Conservation (phyloP, 2,329 filamentous ascomycete genomes). For the Monosporascus sp. region DNA sequence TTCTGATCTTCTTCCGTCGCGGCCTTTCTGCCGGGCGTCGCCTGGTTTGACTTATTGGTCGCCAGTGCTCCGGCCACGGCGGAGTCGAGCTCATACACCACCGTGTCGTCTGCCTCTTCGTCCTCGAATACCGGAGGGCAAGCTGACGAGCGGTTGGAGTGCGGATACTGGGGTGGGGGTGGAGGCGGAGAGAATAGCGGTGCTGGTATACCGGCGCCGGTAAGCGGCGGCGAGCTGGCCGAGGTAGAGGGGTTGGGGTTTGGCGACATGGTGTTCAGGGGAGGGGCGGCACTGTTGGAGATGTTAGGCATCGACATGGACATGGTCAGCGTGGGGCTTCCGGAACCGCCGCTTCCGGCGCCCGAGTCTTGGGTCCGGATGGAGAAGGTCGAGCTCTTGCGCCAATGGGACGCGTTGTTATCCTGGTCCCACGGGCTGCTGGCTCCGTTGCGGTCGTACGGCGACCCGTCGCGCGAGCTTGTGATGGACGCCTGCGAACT, state of each 20-base stretch:
- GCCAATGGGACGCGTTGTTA: conserved; percentile 27
- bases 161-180: conserved; percentile 11
- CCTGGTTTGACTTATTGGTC: conserved; percentile 2
- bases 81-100: conserved; percentile 5
- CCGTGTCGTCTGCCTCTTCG: conserved; percentile 23
- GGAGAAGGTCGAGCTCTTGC: conserved; percentile 47
- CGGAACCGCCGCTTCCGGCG: conserved; percentile 39
- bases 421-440: conserved; percentile 37
- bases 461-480: conserved; percentile 42
- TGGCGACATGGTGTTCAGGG: conserved; percentile 12
- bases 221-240: background rate
- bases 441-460: conserved; percentile 37
- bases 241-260: conserved; percentile 11
- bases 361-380: conserved; percentile 41
- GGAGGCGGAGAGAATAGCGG: conserved; percentile 19
- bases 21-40: conserved; percentile 13
- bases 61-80: conserved; percentile 2
- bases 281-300: conserved; percentile 13
- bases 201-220: conserved; percentile 6
- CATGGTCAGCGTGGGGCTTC: conserved; percentile 47
- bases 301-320: conserved; percentile 32
- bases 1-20: conserved; percentile 14
- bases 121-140: conserved; percentile 38
- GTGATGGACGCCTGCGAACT: conserved; percentile 70
- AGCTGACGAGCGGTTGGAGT: conserved; percentile 20